Conservation (phyloP, 306 rosid genomes). For the Gastrolobium villosum region DNA sequence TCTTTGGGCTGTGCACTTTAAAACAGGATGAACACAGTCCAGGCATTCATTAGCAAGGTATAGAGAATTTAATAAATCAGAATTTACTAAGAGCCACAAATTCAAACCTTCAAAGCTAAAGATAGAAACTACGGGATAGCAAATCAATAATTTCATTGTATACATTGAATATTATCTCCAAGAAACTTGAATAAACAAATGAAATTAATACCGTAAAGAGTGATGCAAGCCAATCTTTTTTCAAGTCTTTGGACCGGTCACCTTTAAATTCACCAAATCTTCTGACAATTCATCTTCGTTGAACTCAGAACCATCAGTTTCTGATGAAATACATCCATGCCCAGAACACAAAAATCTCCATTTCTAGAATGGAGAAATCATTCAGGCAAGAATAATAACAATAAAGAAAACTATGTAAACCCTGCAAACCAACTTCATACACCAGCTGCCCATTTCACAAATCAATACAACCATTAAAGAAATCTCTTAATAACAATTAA, state of each 20-base stretch:
- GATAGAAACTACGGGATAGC: not conserved
- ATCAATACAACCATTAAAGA: constrained; percentile 28
- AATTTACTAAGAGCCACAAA: not conserved
- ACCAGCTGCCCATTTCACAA: constrained; percentile 11
- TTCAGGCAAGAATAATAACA: constrained; percentile 11
- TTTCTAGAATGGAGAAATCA: constrained; percentile 51
- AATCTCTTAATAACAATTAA: not conserved
- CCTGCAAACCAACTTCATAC: constrained; percentile 9
- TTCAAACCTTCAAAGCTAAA: constrained; percentile 34
- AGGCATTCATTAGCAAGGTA: not conserved
- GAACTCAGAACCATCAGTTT: constrained; percentile 41
- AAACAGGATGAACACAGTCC: constrained; percentile 4
- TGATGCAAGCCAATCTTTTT: constrained; percentile 53
- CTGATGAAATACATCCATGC: constrained; percentile 51
- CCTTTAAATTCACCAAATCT: constrained; percentile 46
- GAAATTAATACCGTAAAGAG: constrained; percentile 52
- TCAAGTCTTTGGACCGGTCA: constrained; percentile 38
- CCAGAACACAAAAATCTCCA: constrained; percentile 54
- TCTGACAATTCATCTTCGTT: constrained; percentile 50
- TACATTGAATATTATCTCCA: constrained; percentile 19
- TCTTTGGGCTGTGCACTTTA: constrained; percentile 12
- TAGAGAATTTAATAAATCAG: not conserved
- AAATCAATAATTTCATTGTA: constrained; percentile 31
- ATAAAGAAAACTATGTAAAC: not conserved
- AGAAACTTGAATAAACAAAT: constrained; percentile 18